A percentile compares a stretch with the other conserved stretches of the same genome.
These are phyloP conservation scores for Alternaria novae-zelandiae DNA, from an alignment of 2,329 filamentous ascomycete genomes.

Conservation along the genomic window DNA sequence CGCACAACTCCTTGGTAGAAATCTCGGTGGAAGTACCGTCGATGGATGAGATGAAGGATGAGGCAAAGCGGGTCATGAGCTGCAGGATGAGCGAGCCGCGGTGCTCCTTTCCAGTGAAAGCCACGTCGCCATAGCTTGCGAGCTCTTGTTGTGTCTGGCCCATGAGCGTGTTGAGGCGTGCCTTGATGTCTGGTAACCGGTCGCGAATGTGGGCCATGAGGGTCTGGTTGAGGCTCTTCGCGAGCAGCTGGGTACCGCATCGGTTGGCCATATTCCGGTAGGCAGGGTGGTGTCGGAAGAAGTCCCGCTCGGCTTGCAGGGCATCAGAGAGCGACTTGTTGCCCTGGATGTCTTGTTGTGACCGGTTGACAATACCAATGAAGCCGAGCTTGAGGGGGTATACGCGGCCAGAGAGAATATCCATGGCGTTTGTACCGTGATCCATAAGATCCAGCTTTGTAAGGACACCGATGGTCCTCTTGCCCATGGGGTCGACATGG, in stretches of 20 bases:
- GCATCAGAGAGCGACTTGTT: slow-evolving; percentile 95
- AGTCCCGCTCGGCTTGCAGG: slow-evolving; percentile 86
- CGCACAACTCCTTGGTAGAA: slow-evolving; percentile 96
- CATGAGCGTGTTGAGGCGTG: slow-evolving; percentile 96
- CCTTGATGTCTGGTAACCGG: slow-evolving; percentile 95
- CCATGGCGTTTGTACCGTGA: slow-evolving; percentile 95
- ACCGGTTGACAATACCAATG: slow-evolving; percentile 96
- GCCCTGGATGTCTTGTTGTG: slow-evolving; percentile 95
- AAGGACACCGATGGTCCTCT: slow-evolving; percentile 93
- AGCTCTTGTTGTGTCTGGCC: slow-evolving; percentile 99
- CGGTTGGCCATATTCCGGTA: slow-evolving; percentile 94
- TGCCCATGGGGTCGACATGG: slow-evolving; percentile 93
- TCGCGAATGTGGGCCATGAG: slow-evolving; percentile 97
- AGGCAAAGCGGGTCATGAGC: slow-evolving; percentile 97
- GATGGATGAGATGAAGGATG: slow-evolving; percentile 97
- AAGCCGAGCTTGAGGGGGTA: slow-evolving; percentile 97
- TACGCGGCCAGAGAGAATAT: slow-evolving; percentile 95
- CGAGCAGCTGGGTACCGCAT: slow-evolving; percentile 92
- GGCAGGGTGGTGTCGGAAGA: slow-evolving; percentile 95
- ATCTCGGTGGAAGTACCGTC: slow-evolving; percentile 99
- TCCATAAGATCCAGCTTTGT: slow-evolving; percentile 99
- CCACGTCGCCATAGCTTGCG: slow-evolving; percentile 96
- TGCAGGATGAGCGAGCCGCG: slow-evolving; percentile 93
- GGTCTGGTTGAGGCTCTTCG: slow-evolving; percentile 92
- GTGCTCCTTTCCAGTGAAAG: slow-evolving; percentile 97